Base-by-base conservation (phyloP, 768 basidiomycete genomes). In the Pseudohyphozyma bogoriensis region DNA sequence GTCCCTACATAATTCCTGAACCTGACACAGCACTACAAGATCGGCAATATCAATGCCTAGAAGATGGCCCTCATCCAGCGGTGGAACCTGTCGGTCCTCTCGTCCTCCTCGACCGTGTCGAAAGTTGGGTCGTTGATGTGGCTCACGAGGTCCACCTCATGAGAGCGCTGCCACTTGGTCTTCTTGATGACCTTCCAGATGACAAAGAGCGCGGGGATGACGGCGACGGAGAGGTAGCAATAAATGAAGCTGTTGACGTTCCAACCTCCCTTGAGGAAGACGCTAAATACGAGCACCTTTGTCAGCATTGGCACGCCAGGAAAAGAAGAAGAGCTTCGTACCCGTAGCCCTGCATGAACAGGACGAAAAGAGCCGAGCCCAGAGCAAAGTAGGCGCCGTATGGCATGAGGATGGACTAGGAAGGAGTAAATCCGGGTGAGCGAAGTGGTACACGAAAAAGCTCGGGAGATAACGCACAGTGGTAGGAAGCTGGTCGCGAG, bases 331-430 rank as follows among this genome's bases (percentile, higher is more conserved):
- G 18, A 18, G 37, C 37, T 10, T 10, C 37, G 11, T 18, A 37
- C 15, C n/a, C 51, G 44, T 54, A 51, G 49, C 50, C 50, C 18
- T n/a, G 22, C 62, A 72, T 81, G 84, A 84, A 72, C 79, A 46
- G n/a, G n/a, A 46, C 45, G 13, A 46, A 46, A 5, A 46, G n/a
- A 12, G 22, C 12, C n/a, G 22, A 20, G 24, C 20, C 24, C n/a
- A 46, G 45, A 20, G 45, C 18, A 26, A n/a, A 46, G 22, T 26
- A 46, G 20, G 45, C 45, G 45, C 45, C 45, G 22, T 11, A n/a
- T 6, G 45, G 45, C 22, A 46, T 22, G 22, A 46, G 24, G n/a
- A 12, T n/a, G 22, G 45, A 46, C 22, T 26, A n/a, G n/a, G 36
- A 7, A 26, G 35, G 24, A 35, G 33, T 22, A 16, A 22, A 7